A percentile compares a stretch with the other conserved stretches of the same genome.
phyloP scores from a whole-genome alignment of 2,329 filamentous ascomycete species.

The Apiospora kogelbergensis region DNA sequence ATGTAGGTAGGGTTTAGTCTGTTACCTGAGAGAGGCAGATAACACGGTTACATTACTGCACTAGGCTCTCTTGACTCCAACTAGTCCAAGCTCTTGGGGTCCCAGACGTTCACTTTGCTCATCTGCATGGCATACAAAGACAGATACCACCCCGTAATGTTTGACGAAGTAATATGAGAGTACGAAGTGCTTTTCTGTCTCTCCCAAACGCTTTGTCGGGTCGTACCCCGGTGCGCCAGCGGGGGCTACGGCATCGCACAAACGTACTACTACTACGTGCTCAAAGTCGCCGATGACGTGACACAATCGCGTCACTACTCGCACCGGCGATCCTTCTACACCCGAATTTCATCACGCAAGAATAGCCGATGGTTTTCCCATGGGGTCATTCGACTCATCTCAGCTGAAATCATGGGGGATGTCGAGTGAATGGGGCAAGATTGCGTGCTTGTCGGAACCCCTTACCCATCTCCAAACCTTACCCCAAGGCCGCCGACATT shows the following conservation, averaged over 20 bases:
- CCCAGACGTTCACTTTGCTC: background rate
- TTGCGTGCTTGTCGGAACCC: background rate
- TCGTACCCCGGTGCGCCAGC: background rate
- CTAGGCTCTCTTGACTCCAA: too few species aligned
- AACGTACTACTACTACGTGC: background rate
- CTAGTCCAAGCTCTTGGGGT: background rate
- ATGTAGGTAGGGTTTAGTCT: too few species aligned
- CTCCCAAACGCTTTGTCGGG: background rate
- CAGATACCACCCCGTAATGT: background rate
- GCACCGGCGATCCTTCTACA: background rate
- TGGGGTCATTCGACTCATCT: background rate
- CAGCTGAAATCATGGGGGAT: background rate
- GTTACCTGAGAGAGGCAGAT: too few species aligned
- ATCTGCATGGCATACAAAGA: background rate
- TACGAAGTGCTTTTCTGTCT: too few species aligned
- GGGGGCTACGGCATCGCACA: background rate
- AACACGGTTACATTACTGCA: background rate
- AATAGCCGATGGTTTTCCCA: background rate
- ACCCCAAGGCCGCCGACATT: background rate
- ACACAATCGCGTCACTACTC: background rate
- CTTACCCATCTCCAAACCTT: slow-evolving; percentile 2
- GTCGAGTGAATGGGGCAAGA: slow-evolving; percentile 3
- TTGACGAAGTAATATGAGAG: background rate
- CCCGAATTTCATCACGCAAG: background rate
- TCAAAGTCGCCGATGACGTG: background rate